A percentile compares a stretch with the other conserved stretches of the same genome.
Conservation (phyloP, 106 monocot genomes). For the Amphibolis antarctica region DNA sequence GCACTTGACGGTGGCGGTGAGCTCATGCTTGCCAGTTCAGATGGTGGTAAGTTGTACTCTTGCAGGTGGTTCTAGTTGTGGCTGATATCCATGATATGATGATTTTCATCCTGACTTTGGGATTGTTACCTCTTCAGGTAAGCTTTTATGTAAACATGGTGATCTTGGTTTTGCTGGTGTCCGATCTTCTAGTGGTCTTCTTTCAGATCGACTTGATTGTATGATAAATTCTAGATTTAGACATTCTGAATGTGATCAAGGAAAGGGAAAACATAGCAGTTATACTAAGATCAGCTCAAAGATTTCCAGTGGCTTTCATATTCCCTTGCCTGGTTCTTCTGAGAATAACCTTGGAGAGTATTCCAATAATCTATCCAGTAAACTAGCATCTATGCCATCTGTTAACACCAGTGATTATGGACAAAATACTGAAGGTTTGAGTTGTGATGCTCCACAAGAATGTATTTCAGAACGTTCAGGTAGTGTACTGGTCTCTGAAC, state of each 20-base stretch:
- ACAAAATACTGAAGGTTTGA: not conserved
- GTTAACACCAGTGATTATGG: not conserved
- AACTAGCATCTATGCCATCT: not conserved
- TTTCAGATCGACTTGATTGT: not conserved
- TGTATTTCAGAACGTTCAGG: not conserved
- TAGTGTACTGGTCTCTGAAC: no score
- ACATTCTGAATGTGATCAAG: not conserved
- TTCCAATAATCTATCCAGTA: not conserved
- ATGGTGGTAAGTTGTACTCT: not conserved
- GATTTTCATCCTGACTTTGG: not conserved
- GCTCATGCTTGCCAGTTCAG: not conserved
- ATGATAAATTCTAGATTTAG: not conserved
- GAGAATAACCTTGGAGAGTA: not conserved
- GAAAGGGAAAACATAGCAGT: not conserved
- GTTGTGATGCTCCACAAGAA: not conserved
- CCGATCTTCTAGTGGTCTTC: not conserved
- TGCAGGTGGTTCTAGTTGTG: not conserved
- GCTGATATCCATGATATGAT: not conserved
- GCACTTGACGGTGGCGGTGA: not conserved
- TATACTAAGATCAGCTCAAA: not conserved
- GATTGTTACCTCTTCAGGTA: not conserved
- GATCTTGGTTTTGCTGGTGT: not conserved
- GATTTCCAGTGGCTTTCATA: not conserved
- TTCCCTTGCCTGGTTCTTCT: not conserved
- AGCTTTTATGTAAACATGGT: not conserved